Conservation (phyloP, 768 basidiomycete species). For the Lentinula edodes region DNA sequence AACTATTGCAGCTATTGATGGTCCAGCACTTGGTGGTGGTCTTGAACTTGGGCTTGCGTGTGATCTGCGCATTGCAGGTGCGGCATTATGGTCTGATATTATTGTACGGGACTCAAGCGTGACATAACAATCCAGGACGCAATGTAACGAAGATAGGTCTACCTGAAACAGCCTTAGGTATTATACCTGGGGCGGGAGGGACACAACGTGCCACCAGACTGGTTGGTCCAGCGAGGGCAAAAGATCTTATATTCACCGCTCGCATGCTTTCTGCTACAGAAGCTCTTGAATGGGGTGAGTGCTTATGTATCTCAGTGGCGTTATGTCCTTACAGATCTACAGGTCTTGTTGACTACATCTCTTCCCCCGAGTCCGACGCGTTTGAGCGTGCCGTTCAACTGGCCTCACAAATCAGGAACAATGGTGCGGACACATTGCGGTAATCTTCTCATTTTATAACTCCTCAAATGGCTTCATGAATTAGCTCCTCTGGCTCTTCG, state of each 20-base stretch:
- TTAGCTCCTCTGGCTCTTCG: conserved; percentile 80
- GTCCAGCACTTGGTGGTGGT: conserved; percentile 91
- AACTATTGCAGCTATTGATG: conserved; percentile 90
- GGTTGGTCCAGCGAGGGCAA: conserved; percentile 74
- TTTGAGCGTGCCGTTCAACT: conserved; percentile 67
- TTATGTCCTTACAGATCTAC: conserved; percentile 4
- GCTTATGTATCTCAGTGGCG: conserved; percentile 6
- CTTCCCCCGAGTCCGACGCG: conserved; percentile 51
- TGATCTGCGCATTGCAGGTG: conserved; percentile 87
- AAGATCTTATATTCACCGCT: conserved; percentile 83
- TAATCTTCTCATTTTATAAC: neutral
- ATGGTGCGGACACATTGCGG: conserved; percentile 40
- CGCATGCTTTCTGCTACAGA: conserved; percentile 60
- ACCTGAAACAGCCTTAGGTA: conserved; percentile 73
- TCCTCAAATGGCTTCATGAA: neutral
- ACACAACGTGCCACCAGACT: conserved; percentile 80
- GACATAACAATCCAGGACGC: conserved; percentile 33
- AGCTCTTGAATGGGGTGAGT: conserved; percentile 65
- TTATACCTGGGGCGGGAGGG: conserved; percentile 89
- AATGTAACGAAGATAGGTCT: conserved; percentile 81
- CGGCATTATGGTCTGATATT: conserved; percentile 8
- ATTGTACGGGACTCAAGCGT: neutral
- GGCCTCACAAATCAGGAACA: conserved; percentile 61
- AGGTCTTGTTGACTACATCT: conserved; percentile 84
- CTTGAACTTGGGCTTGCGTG: conserved; percentile 84